Percentiles rank a stretch among this genome's conserved stretches.
Conservation (phyloP, 805 yeast species). For the Wickerhamiella dianesei region DNA sequence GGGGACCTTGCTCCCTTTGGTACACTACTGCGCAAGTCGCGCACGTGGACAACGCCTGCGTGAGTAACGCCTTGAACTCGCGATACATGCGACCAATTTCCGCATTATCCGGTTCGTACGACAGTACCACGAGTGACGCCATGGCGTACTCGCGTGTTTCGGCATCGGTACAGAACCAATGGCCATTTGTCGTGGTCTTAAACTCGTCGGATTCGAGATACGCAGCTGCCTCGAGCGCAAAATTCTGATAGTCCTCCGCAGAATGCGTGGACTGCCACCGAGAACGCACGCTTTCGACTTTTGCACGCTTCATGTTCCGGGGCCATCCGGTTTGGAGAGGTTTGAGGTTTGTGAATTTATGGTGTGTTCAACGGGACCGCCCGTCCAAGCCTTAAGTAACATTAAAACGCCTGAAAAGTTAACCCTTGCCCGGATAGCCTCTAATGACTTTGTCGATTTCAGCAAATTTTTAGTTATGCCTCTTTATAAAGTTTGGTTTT, state of each 20-base stretch:
- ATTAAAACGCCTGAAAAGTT: too few species aligned
- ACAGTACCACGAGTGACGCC: slow-evolving; percentile 13
- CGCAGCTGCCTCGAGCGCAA: slow-evolving; percentile 10
- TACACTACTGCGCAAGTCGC: slow-evolving; percentile 9
- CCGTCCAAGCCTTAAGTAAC: too few species aligned
- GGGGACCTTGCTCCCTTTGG: slow-evolving; percentile 5
- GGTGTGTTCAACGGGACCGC: too few species aligned
- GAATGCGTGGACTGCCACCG: slow-evolving; percentile 6
- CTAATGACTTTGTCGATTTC: too few species aligned
- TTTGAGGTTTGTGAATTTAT: too few species aligned
- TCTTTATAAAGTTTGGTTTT: too few species aligned
- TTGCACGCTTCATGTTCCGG: background rate
- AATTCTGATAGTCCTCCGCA: slow-evolving; percentile 6
- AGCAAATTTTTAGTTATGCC: too few species aligned
- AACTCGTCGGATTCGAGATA: slow-evolving; percentile 6
- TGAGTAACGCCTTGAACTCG: background rate
- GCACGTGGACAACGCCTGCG: slow-evolving; percentile 6
- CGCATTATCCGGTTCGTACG: slow-evolving; percentile 7
- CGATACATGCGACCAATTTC: slow-evolving; percentile 3
- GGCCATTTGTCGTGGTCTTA: background rate
- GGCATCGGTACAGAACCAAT: slow-evolving; percentile 15
- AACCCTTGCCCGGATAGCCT: too few species aligned
- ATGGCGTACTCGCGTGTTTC: slow-evolving; percentile 4
- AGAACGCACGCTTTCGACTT: slow-evolving; percentile 1
- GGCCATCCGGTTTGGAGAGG: too few species aligned